Base-by-base conservation (phyloP, 768 basidiomycete genomes). In the Butyriboletus loyo region DNA sequence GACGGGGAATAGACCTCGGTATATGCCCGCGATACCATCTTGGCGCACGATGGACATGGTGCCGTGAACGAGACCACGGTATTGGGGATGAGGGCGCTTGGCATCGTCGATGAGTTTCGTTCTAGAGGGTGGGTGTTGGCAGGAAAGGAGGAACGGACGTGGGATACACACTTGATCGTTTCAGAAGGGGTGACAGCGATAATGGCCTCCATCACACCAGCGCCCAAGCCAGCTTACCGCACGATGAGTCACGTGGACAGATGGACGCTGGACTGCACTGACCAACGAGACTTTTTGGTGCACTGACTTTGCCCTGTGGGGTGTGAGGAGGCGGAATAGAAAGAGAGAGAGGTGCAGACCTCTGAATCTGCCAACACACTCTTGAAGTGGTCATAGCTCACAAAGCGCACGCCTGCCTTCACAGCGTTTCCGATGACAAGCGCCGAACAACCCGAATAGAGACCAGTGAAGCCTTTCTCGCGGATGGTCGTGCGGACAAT, bases 51-150 rank as follows among this genome's bases (percentile, higher is more conserved):
- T 99, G 9, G 78, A 74, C 9, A 71, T 61, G 1, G 93, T 90
- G 15, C 94, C 97, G 57, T 98, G 93, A 4, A 92, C 63, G 21
- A 98, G 76, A 10, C 95, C 95, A 36, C 83, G 86, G 67, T 89
- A 98, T 62, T 86, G 84, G 0, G 97, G 96, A 53, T 81, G 77
- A 1, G 91, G 81, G 19, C 85, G 83, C 66, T 93, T 92, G 2
- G 92, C 84, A 60, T 98, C 97, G 63, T 94, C 94, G 52, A 99
- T 95, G 51, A 98, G 81, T 67, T 99, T 99, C 22, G 97, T 99
- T 67, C 96, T 98, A 57, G 35, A 39, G n/a, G 19, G 30, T 10
- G 17, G n/a, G 10, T 22, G 28, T 53, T 25, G 28, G 49, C 9
- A 36, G 3, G 38, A 5, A 7, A 17, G 10, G 6, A 17, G 15